These are phyloP conservation scores for Cladosporium sp. DNA, from an alignment of 2,329 filamentous ascomycete genomes.

Conservation along the genomic window DNA sequence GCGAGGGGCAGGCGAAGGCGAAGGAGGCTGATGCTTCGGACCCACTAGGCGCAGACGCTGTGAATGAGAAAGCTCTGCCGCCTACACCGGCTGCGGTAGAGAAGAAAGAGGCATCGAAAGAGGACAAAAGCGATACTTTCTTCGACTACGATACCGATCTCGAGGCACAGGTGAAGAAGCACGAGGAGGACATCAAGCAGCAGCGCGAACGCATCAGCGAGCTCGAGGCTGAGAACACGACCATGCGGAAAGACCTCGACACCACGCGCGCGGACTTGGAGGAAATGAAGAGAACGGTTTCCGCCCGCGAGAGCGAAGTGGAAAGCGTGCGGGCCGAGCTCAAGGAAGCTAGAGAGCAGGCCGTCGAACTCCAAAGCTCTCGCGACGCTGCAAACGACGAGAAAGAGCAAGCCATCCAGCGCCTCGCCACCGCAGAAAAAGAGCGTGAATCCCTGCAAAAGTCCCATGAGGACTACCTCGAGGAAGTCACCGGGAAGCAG, in stretches of 20 bases:
- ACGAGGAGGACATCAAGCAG: slow-evolving; percentile 60
- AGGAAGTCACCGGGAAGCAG: slow-evolving; percentile 42
- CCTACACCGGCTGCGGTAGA: not conserved
- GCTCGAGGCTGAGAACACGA: slow-evolving; percentile 62
- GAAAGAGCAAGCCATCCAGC: slow-evolving; percentile 33
- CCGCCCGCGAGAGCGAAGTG: slow-evolving; percentile 18
- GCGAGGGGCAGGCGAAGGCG: slow-evolving; percentile 15
- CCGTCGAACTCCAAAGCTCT: slow-evolving; percentile 12
- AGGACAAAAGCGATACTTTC: slow-evolving; percentile 60
- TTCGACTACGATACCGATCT: slow-evolving; percentile 91
- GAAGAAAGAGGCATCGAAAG: slow-evolving; percentile 18
- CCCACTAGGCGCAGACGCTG: slow-evolving; percentile 1
- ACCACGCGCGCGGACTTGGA: slow-evolving; percentile 38
- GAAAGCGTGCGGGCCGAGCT: slow-evolving; percentile 33
- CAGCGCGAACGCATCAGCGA: slow-evolving; percentile 57
- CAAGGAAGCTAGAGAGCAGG: slow-evolving; percentile 28
- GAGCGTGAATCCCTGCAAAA: slow-evolving; percentile 56
- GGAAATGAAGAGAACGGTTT: slow-evolving; percentile 41
- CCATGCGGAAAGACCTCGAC: slow-evolving; percentile 63
- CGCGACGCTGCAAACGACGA: slow-evolving; percentile 33
- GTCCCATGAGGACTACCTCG: slow-evolving; percentile 30
- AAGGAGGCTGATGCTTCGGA: slow-evolving; percentile 5
- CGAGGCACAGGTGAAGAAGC: slow-evolving; percentile 66
- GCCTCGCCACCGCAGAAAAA: slow-evolving; percentile 18
- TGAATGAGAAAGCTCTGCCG: slow-evolving; percentile 17